Conservation (phyloP, 768 basidiomycete species). For the Dictyophora rubrovolvata region DNA sequence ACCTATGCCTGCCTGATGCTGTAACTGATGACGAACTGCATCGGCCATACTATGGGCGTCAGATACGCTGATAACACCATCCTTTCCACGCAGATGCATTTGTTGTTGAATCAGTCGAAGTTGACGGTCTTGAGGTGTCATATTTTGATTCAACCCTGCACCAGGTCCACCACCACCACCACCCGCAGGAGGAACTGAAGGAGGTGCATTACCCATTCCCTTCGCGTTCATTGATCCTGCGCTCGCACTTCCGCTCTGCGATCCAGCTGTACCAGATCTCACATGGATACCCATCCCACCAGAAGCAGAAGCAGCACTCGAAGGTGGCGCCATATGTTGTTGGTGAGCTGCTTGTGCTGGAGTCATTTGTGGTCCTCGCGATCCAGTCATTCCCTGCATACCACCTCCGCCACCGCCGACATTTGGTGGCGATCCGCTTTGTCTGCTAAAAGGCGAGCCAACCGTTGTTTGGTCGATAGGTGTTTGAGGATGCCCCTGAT, state of each 20-base stretch:
- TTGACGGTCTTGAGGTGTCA: constrained; percentile 33
- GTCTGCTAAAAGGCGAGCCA: constrained; percentile 4
- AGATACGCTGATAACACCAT: neutral
- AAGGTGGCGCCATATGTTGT: neutral
- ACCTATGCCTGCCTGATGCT: constrained; percentile 27
- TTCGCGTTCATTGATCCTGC: neutral
- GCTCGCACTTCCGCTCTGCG: neutral
- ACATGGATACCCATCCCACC: neutral
- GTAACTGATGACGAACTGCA: constrained; percentile 19
- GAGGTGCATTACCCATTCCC: neutral
- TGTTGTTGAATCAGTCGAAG: constrained; percentile 33
- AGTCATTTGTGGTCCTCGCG: neutral
- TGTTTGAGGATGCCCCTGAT: neutral
- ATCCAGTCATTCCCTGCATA: neutral
- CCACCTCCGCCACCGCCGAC: neutral
- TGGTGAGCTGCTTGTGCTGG: neutral
- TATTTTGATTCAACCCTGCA: constrained; percentile 18
- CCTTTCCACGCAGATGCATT: constrained; percentile 4
- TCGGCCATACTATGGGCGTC: constrained; percentile 19
- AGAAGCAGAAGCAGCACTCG: no score
- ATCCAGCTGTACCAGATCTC: neutral
- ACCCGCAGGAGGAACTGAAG: neutral
- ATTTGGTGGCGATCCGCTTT: constrained; percentile 7
- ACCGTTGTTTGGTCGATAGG: neutral
- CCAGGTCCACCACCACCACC: constrained; percentile 13